Evolutionary conservation across 2,329 filamentous ascomycete genomes (phyloP).

Genomic region (Rhexocercosporidium sp.): DNA sequence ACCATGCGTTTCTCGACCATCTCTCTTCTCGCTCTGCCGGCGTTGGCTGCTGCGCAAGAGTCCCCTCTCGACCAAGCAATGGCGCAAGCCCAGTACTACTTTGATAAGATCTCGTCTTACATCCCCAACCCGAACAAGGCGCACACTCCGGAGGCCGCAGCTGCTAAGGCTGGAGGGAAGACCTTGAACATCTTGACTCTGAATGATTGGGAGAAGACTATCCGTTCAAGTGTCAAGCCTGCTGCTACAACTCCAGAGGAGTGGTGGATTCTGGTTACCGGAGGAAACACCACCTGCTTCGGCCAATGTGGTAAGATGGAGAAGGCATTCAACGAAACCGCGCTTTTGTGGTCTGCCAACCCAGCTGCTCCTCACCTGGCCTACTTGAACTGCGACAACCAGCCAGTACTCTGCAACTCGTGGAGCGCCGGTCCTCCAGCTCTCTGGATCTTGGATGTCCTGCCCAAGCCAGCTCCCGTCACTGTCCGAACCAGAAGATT

Average conservation of each 20-base stretch:
- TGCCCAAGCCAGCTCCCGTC: constrained; percentile 66
- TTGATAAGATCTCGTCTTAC: constrained; percentile 63
- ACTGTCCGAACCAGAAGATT: constrained; percentile 69
- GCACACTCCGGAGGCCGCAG: constrained; percentile 50
- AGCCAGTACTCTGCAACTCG: constrained; percentile 75
- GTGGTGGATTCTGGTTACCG: constrained; percentile 77
- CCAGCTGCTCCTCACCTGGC: constrained; percentile 70
- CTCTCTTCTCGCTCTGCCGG: constrained; percentile 59
- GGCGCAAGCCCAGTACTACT: constrained; percentile 67
- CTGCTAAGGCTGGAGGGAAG: constrained; percentile 55
- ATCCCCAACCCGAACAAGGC: constrained; percentile 53
- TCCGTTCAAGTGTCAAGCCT: constrained; percentile 65
- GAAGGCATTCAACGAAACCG: constrained; percentile 69
- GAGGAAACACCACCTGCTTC: constrained; percentile 76
- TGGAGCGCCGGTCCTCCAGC: constrained; percentile 70
- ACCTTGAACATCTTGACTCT: constrained; percentile 66
- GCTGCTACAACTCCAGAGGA: constrained; percentile 69
- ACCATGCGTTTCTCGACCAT: constrained; percentile 63
- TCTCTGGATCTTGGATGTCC: constrained; percentile 71
- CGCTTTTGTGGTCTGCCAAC: constrained; percentile 64
- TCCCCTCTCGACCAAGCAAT: constrained; percentile 60
- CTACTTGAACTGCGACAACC: constrained; percentile 74
- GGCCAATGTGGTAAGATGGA: constrained; percentile 70
- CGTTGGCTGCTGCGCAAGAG: constrained; percentile 60
- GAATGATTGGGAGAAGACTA: constrained; percentile 72